phyloP scores from a whole-genome alignment of 2,329 filamentous ascomycete genomes.

The Pyricularia sp. region DNA sequence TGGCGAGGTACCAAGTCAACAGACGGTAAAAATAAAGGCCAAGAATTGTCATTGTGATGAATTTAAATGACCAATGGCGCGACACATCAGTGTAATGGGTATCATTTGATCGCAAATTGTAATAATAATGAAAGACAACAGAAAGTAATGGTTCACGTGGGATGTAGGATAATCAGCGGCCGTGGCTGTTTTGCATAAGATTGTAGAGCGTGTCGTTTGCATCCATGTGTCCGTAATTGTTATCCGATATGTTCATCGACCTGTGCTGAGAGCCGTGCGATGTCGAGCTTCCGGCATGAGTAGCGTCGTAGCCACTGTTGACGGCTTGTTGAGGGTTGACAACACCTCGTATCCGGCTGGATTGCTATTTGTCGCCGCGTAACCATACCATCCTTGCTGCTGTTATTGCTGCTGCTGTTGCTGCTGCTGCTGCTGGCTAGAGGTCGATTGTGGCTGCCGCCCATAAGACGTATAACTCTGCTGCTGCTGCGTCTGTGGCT shows the following conservation, averaged over 20 bases:
- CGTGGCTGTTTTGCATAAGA: slow-evolving; percentile 11
- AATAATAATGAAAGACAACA: neutral
- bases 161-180: neutral
- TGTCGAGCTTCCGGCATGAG: slow-evolving; percentile 5
- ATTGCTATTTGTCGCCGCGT: slow-evolving; percentile 15
- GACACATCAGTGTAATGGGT: neutral
- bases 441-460: slow-evolving; percentile 10
- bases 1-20: neutral
- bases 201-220: slow-evolving; percentile 16
- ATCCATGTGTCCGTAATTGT: slow-evolving; percentile 17
- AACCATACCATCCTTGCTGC: slow-evolving; percentile 25
- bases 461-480: slow-evolving; percentile 19
- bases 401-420: slow-evolving; percentile 13
- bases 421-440: slow-evolving; percentile 11
- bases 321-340: slow-evolving; percentile 3
- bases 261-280: slow-evolving; percentile 13
- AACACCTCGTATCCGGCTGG: slow-evolving; percentile 13
- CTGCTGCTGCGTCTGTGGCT: slow-evolving; percentile 14
- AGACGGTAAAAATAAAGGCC: neutral
- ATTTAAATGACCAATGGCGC: neutral
- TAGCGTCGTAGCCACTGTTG: slow-evolving; percentile 9
- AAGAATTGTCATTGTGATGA: neutral
- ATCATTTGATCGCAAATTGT: neutral
- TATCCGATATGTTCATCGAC: slow-evolving; percentile 16
- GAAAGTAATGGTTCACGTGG: neutral